Evolutionary conservation across 2,329 filamentous ascomycete species (phyloP), one percentile per base, ranked within the genome.

Genomic region (Monosporascus sp.): DNA sequence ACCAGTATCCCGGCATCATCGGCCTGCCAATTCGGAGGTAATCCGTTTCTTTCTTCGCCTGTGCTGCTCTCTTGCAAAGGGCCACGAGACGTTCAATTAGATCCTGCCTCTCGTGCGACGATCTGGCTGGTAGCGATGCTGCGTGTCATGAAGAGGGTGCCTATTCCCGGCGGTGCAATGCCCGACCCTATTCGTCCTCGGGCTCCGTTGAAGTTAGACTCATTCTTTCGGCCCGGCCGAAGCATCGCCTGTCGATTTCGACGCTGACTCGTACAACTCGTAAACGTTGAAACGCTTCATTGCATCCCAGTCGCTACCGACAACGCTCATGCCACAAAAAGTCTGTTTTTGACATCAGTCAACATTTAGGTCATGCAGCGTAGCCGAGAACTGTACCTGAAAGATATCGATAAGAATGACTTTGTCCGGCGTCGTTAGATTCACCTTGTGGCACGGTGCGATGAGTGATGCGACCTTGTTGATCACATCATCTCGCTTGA

Each of bases 401-500:
- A 88, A 93, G 52, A 94, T 80, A 62, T 94, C 89, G 52, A 94
- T 83, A 56, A 93, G 72, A 60, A 94, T 86, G 34, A 92, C 82
- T 65, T 89, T 83, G 71, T 93, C 88, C 36, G 89, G 88, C n/a
- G 78, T 80, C 47, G 78, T 81, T n/a, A 95, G 79, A 62, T 92
- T 84, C 54, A 94, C 90, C 63, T 85, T 87, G 70, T 94, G 89
- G 39, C 78, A 77, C 9, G 78, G 72, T 48, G 84, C 83, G 55
- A 91, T 81, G 31, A 85, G 72, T 39, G 75, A 73, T 5, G 88
- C 89, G 57, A 93, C 79, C 57, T 80, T 81, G 62, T 86, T 82
- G 68, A 94, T 93, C 48, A 93, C 77, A 18, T 74, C 75, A 57
- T 85, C 81, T 54, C 88, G 81, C 60, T 81, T 86, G 55, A 93